Percentiles rank a stretch among this genome's conserved stretches.
These are phyloP conservation scores for Piromyces finnis DNA, from an alignment of 192 early-diverging fungal species.

Conservation along the genomic window DNA sequence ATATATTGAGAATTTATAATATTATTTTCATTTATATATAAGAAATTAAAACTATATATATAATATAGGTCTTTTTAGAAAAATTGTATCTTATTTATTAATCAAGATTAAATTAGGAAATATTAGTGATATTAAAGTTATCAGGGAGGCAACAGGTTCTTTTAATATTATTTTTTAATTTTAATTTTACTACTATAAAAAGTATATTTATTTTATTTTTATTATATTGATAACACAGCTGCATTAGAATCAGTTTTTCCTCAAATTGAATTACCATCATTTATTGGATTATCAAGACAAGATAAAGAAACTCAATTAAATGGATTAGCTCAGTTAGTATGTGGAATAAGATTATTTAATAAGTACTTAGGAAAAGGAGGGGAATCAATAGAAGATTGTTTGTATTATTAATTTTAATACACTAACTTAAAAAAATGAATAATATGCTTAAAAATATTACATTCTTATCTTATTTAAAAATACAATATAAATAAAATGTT, in stretches of 20 bases:
- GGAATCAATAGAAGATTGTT: constrained; percentile 28
- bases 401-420: neutral
- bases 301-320: constrained; percentile 42
- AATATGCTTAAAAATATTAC: too few species aligned
- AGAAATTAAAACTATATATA: neutral
- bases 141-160: constrained; percentile 41
- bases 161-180: too few species aligned
- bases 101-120: constrained; percentile 26
- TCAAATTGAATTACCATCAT: constrained; percentile 29
- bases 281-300: constrained; percentile 20
- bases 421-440: too few species aligned
- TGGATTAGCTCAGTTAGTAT: constrained; percentile 33
- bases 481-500: neutral
- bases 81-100: constrained; percentile 36
- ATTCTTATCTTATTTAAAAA: too few species aligned
- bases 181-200: too few species aligned
- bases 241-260: constrained; percentile 45
- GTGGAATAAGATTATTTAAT: constrained; percentile 40
- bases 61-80: constrained; percentile 21
- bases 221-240: too few species aligned
- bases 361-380: constrained; percentile 38
- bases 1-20: too few species aligned
- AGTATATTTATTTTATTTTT: too few species aligned
- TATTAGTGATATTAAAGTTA: constrained; percentile 32
- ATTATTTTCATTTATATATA: too few species aligned